Evolutionary conservation across 148 eudicot species (phyloP), one percentile per base, ranked within the genome.

Genomic region (Beta vulgaris): DNA sequence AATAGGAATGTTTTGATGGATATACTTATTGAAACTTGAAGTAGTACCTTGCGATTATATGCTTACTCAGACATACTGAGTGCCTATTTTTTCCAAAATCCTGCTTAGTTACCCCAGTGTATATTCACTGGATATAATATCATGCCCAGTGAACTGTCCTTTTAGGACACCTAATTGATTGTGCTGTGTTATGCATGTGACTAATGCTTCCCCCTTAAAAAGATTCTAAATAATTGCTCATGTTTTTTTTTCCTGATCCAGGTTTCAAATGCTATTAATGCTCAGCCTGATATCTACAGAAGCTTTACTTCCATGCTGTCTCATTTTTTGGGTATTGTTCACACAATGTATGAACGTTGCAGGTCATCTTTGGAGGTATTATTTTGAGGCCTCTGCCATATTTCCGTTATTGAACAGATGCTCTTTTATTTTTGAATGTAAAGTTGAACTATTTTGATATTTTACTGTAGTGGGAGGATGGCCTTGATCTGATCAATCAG

Each of bases 311-410:
- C 83, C 73, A 84, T 90, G 68, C 29, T 89, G 61, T 84, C 96
- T 69, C 98, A 90, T 82, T 87, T 91, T 78, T 77, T 94, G 72
- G 87, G 82, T 57, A 86, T 94, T 82, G 91, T 85, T 54, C 89
- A 84, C 73, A 94, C 98, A 61, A 94, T 94, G 97, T 74, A 86
- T 82, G 84, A 90, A 78, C 86, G 97, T 19, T 94, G 98, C 87
- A 84, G 76, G 78, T 86, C 96, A 74, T 88, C 92, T 60, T 82
- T 94, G 67, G 96, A 94, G 98, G 98, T 92, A 78, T 40, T 40
- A 42, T 51, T 69, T 58, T 43, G 34, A 18, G 35, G 28, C 29
- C 21, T 71, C 18, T 53, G 37, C 25, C 21, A 7, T 6, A 7
- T 0, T 37, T 28, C 26, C 51, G 14, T 31, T 65, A 1, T 59